A percentile compares a stretch with the other conserved stretches of the same genome.
Conservation (phyloP, 2,329 filamentous ascomycete species). For the Cryphonectria japonica region DNA sequence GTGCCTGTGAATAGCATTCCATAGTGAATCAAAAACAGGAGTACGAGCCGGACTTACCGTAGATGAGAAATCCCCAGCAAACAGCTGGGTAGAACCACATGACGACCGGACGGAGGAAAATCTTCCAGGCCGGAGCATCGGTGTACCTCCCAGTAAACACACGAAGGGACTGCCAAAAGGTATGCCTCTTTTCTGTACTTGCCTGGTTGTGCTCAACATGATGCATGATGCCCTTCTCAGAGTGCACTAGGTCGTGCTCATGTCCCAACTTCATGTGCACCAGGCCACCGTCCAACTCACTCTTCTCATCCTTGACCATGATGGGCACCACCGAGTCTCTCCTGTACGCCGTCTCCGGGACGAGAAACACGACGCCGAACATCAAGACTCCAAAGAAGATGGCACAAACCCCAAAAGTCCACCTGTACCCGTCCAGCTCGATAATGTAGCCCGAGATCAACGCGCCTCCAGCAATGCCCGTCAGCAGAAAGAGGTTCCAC, state of each 20-base stretch:
- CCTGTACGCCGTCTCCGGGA: constrained; percentile 55
- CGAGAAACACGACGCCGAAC: constrained; percentile 50
- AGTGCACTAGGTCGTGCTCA: constrained; percentile 28
- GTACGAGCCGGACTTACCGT: constrained; percentile 48
- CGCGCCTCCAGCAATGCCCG: constrained; percentile 46
- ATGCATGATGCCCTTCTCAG: constrained; percentile 25
- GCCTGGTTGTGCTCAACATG: constrained; percentile 29
- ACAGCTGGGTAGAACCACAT: constrained; percentile 56
- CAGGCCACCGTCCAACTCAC: not conserved
- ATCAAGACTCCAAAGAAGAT: constrained; percentile 49
- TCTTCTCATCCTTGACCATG: constrained; percentile 11
- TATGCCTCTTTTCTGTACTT: constrained; percentile 38
- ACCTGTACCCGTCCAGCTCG: constrained; percentile 45
- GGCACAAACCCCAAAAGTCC: constrained; percentile 52
- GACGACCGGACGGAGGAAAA: constrained; percentile 49
- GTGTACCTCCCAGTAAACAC: constrained; percentile 44
- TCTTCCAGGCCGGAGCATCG: constrained; percentile 44
- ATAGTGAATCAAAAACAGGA: constrained; percentile 26
- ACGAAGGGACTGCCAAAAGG: constrained; percentile 40
- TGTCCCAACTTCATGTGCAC: constrained; percentile 31
- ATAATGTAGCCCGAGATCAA: constrained; percentile 48
- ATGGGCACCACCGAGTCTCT: constrained; percentile 36
- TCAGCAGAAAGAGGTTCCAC: constrained; percentile 46
- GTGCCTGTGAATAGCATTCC: not conserved
- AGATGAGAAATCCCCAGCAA: constrained; percentile 53